Evolutionary conservation across 768 basidiomycete genomes (phyloP).

Genomic region (Pholiota microspora): DNA sequence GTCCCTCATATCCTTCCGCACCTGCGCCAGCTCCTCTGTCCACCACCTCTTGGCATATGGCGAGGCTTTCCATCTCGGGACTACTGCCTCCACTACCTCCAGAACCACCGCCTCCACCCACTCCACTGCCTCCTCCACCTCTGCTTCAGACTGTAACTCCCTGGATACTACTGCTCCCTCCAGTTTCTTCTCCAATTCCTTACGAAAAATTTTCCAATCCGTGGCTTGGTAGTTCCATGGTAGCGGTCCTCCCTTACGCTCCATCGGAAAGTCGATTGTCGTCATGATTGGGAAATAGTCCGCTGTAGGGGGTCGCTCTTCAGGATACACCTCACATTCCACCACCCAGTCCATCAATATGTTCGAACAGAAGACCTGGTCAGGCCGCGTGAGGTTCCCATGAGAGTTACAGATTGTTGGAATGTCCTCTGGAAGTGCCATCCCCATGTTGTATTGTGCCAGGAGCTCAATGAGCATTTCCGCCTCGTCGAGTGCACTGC

Average conservation of each 20-base stretch:
- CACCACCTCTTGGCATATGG: too few species aligned
- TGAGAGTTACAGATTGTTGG: constrained; percentile 20
- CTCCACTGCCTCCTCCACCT: constrained; percentile 26
- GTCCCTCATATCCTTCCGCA: constrained; percentile 13
- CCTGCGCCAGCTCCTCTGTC: too few species aligned
- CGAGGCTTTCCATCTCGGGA: too few species aligned
- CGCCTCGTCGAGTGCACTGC: constrained; percentile 1
- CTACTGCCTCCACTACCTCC: too few species aligned
- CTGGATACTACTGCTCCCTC: neutral
- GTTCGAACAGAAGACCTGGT: too few species aligned
- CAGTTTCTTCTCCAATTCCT: neutral
- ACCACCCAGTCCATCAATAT: constrained; percentile 15
- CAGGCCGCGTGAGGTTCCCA: constrained; percentile 27
- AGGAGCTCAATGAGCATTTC: constrained; percentile 18
- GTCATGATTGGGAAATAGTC: constrained; percentile 34
- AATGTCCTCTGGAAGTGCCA: constrained; percentile 26
- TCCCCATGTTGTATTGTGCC: constrained; percentile 20
- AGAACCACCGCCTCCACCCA: too few species aligned
- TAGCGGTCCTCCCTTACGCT: too few species aligned
- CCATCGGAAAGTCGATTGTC: constrained; percentile 20
- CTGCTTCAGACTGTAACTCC: neutral
- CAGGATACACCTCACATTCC: constrained; percentile 20
- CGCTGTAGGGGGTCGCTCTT: constrained; percentile 18
- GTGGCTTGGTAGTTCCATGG: too few species aligned
- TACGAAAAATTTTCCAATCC: constrained; percentile 23